These are phyloP conservation scores for Clathrospora elynae DNA, from an alignment of 2,329 filamentous ascomycete species.

Conservation along the genomic window DNA sequence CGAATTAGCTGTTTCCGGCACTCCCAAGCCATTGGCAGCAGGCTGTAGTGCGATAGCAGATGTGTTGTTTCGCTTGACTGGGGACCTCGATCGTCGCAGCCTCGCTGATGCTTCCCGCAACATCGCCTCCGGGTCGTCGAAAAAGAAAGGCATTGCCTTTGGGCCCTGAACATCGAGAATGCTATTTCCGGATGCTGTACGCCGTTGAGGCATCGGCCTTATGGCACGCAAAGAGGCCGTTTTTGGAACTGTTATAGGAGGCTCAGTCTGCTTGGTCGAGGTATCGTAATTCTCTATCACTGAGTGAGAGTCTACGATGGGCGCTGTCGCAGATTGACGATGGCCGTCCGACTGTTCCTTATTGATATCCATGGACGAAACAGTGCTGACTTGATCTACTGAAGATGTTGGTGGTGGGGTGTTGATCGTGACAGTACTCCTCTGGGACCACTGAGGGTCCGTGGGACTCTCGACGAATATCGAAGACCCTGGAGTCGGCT, in stretches of 20 bases:
- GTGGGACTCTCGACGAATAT: background rate
- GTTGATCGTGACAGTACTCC: background rate
- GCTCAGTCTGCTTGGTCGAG: background rate
- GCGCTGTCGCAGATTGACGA: no score
- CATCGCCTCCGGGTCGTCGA: constrained; percentile 31
- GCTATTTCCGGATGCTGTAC: constrained; percentile 5
- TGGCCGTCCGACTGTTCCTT: background rate
- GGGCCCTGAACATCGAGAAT: constrained; percentile 25
- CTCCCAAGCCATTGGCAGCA: background rate
- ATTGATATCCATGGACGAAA: background rate
- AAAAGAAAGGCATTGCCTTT: constrained; percentile 22
- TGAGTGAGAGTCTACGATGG: no score
- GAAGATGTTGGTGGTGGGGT: background rate
- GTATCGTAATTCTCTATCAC: background rate
- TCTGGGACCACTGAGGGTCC: background rate
- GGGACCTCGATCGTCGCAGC: constrained; percentile 12
- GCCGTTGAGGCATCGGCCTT: constrained; percentile 1
- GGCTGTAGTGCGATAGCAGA: background rate
- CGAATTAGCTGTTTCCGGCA: constrained; percentile 1
- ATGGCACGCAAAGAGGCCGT: background rate
- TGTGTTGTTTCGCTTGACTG: constrained; percentile 9
- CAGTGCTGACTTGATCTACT: background rate
- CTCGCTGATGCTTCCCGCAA: constrained; percentile 19
- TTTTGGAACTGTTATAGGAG: background rate
- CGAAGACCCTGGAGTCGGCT: background rate